A percentile compares a stretch with the other conserved stretches of the same genome.
These are phyloP conservation scores for Daldinia caldariorum DNA, from an alignment of 495 filamentous ascomycete genomes.

Conservation along the genomic window DNA sequence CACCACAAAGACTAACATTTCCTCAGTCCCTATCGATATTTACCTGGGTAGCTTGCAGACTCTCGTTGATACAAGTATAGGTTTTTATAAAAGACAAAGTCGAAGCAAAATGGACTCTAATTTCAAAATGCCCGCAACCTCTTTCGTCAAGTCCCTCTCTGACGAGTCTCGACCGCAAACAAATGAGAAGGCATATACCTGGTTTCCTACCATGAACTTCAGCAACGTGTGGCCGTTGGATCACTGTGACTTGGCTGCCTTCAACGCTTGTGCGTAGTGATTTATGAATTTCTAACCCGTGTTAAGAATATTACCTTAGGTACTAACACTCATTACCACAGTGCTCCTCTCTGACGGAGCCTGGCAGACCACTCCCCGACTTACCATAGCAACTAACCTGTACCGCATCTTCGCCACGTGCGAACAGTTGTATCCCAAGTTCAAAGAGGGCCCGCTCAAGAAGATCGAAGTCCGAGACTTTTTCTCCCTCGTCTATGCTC, in stretches of 20 bases:
- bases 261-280: background rate
- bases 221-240: background rate
- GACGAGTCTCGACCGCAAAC: background rate
- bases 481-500: background rate
- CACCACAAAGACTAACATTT: background rate
- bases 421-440: background rate
- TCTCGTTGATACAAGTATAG: background rate
- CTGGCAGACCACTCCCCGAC: background rate
- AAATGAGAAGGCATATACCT: conserved; percentile 4
- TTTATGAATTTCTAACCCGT: background rate
- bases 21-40: background rate
- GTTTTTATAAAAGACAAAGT: background rate
- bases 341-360: background rate
- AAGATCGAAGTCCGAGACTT: background rate
- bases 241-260: background rate
- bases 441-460: background rate
- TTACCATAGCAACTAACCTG: background rate
- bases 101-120: background rate
- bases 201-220: conserved; percentile 5
- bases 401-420: background rate
- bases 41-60: background rate
- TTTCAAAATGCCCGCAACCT: background rate
- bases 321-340: background rate
- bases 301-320: background rate
- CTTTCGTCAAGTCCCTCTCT: background rate